Percentiles rank a stretch among this genome's conserved stretches.
These are phyloP conservation scores for Aspergillus novoparasiticus DNA, from an alignment of 2,329 filamentous ascomycete genomes.

Conservation along the genomic window DNA sequence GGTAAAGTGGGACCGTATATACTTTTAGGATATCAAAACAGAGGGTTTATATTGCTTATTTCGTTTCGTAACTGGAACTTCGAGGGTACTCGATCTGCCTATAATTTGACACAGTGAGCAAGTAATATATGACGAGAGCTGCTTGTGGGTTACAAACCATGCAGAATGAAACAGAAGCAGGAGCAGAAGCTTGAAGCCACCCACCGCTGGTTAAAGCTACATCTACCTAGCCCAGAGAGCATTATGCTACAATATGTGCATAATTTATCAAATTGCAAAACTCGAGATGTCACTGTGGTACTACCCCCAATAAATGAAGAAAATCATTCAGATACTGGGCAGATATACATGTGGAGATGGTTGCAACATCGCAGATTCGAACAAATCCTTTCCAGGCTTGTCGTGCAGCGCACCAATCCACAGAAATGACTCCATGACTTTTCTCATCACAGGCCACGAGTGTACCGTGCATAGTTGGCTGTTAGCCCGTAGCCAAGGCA, in stretches of 20 bases:
- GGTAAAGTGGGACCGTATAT: neutral
- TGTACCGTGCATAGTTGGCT: neutral
- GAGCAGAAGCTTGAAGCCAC: too few species aligned
- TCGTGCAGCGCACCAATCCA: slow-evolving; percentile 4
- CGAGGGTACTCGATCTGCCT: neutral
- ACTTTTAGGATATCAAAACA: neutral
- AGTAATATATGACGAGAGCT: neutral
- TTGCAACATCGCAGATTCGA: neutral
- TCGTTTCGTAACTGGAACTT: neutral
- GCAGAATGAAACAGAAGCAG: too few species aligned
- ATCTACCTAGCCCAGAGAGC: neutral
- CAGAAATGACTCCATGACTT: neutral
- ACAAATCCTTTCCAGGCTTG: neutral
- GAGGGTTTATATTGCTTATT: neutral
- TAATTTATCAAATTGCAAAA: accelerated
- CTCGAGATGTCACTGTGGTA: too few species aligned
- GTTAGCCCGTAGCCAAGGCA: slow-evolving; percentile 1
- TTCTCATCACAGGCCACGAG: neutral
- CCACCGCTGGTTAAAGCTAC: neutral
- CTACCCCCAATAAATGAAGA: neutral
- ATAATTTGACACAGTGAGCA: neutral
- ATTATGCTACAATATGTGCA: too few species aligned
- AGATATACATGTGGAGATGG: neutral
- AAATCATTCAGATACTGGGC: neutral
- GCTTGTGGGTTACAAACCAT: neutral